Evolutionary conservation across 176 grass and related monocot species (phyloP).

Genomic region (Pontederia crassipes): DNA sequence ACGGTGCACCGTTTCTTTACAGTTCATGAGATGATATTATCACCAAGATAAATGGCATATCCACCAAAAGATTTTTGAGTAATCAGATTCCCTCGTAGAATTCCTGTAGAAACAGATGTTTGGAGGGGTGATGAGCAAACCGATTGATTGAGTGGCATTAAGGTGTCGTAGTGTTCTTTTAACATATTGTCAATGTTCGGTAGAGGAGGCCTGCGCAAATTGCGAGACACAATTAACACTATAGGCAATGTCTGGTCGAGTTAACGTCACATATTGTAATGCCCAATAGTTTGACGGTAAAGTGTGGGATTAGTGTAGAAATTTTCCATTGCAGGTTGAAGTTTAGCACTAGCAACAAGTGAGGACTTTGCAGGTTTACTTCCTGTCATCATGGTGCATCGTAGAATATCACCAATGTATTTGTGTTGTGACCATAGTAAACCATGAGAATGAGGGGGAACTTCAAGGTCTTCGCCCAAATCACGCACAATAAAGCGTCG

Average conservation of each 20-base stretch:
- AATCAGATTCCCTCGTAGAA: no score
- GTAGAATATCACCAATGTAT: no score
- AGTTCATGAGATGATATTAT: conserved; percentile 10
- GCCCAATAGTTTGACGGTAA: not conserved
- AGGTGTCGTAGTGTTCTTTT: not conserved
- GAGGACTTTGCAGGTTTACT: not conserved
- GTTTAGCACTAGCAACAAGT: no score
- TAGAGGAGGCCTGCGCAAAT: not conserved
- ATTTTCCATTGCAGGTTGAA: no score
- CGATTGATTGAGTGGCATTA: not conserved
- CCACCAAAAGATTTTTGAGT: no score
- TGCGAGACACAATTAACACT: not conserved
- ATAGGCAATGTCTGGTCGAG: no score
- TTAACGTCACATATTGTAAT: not conserved
- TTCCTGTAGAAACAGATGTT: not conserved
- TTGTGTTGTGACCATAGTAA: no score
- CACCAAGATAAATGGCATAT: no score
- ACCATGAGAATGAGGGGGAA: no score
- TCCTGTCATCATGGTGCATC: no score
- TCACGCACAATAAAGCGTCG: no score
- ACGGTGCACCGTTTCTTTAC: not conserved
- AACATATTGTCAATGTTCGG: not conserved
- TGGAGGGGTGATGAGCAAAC: not conserved
- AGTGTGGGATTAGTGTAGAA: not conserved
- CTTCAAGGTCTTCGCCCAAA: no score